These are phyloP conservation scores for Aquilaria agallochum DNA, from an alignment of 441 rosid species.

Conservation along the genomic window DNA sequence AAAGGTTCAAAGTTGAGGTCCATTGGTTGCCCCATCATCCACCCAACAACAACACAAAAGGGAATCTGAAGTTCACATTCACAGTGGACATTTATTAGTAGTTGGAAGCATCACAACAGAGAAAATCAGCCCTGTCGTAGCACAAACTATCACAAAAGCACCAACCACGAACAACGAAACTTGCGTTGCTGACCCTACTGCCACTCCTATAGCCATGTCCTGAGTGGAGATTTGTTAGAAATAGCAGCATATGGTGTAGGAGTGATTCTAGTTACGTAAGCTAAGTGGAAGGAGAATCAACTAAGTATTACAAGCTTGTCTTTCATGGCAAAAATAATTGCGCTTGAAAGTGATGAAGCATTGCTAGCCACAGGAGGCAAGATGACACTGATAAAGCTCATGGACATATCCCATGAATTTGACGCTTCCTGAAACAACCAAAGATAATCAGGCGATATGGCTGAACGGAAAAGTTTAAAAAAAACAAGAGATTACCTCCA, in stretches of 20 bases:
- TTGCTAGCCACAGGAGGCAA: conserved; percentile 91
- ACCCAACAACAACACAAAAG: conserved; percentile 82
- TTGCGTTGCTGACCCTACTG: conserved; percentile 93
- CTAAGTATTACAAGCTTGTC: conserved; percentile 71
- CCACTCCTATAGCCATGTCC: conserved; percentile 93
- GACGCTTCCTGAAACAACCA: conserved; percentile 61
- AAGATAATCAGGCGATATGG: not conserved
- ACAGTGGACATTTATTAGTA: too few species aligned
- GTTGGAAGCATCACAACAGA: too few species aligned
- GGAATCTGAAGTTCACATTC: conserved; percentile 52
- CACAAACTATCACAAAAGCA: not conserved
- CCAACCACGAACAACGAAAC: conserved; percentile 89
- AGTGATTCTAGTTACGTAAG: too few species aligned
- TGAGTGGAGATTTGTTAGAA: conserved; percentile 20
- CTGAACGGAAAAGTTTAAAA: not conserved
- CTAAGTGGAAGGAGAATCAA: conserved; percentile 1
- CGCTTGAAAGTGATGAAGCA: conserved; percentile 92
- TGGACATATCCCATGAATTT: conserved; percentile 61
- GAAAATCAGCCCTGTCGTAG: too few species aligned
- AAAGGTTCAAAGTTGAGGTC: conserved; percentile 90
- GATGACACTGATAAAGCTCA: conserved; percentile 73
- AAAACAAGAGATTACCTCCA: conserved; percentile 43
- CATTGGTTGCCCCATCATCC: conserved; percentile 36
- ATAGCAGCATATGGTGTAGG: not conserved
- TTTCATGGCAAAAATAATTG: conserved; percentile 92